Percentiles rank a stretch among this genome's conserved stretches.
phyloP scores from a whole-genome alignment of 208 protist species.

The Trypanosoma avium region DNA sequence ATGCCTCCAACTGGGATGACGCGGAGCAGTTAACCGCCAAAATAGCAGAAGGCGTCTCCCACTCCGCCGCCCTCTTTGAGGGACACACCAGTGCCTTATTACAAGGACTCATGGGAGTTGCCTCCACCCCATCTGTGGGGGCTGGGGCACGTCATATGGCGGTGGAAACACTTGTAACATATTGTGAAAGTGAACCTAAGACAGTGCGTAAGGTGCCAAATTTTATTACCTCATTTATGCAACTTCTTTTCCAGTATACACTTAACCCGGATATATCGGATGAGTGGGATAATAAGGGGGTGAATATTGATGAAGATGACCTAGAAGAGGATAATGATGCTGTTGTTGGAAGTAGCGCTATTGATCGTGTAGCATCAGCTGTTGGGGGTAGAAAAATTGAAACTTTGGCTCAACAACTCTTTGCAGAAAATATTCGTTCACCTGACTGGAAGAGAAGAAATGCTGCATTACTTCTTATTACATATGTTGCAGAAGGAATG shows the following conservation, averaged over 20 bases:
- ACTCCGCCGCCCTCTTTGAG: conserved; percentile 57
- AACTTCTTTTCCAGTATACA: conserved; percentile 86
- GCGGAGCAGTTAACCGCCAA: conserved; percentile 50
- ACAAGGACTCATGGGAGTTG: conserved; percentile 74
- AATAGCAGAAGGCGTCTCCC: conserved; percentile 55
- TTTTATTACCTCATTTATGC: conserved; percentile 77
- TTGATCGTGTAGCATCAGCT: conserved; percentile 76
- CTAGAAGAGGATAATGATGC: conserved; percentile 64
- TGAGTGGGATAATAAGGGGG: conserved; percentile 66
- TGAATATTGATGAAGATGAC: conserved; percentile 61
- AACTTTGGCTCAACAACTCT: conserved; percentile 58
- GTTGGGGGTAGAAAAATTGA: conserved; percentile 81
- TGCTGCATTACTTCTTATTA: conserved; percentile 74
- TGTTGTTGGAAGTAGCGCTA: conserved; percentile 56
- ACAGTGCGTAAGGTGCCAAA: conserved; percentile 74
- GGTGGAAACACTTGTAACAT: conserved; percentile 77
- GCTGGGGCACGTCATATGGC: conserved; percentile 68
- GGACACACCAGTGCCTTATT: conserved; percentile 49
- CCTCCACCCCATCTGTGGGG: conserved; percentile 49
- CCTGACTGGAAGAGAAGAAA: conserved; percentile 74
- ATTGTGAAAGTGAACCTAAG: conserved; percentile 81
- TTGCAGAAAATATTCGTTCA: conserved; percentile 67
- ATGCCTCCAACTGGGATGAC: conserved; percentile 59
- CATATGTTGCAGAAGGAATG: conserved; percentile 75
- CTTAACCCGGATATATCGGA: conserved; percentile 56